phyloP scores from a whole-genome alignment of 257 asterid species.

The Anisodus acutangulus region DNA sequence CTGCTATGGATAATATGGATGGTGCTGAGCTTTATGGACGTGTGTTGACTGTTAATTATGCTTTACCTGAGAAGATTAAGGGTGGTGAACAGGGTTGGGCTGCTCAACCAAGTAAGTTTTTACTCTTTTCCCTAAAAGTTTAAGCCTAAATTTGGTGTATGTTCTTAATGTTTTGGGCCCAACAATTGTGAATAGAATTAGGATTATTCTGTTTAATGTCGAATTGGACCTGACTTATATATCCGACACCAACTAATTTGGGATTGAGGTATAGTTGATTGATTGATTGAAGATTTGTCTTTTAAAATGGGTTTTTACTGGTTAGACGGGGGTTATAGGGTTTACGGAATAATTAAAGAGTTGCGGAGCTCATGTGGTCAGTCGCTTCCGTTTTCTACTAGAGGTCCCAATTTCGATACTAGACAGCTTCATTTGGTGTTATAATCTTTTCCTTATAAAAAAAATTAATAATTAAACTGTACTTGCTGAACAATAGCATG shows the following conservation, averaged over 20 bases:
- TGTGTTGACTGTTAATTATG: constrained; percentile 89
- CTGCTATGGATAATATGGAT: constrained; percentile 99
- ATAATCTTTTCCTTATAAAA: too few species aligned
- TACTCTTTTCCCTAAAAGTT: not conserved
- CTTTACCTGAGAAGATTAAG: constrained; percentile 90
- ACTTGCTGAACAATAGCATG: not conserved
- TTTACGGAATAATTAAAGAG: not conserved
- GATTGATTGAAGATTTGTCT: not conserved
- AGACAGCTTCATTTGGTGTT: too few species aligned
- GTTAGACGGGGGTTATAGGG: not conserved
- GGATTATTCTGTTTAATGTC: not conserved
- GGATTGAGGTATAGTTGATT: not conserved
- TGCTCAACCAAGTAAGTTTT: constrained; percentile 84
- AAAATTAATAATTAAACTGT: not conserved
- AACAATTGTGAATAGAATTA: not conserved
- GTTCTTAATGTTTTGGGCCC: not conserved
- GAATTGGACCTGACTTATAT: too few species aligned
- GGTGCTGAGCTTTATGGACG: constrained; percentile 98
- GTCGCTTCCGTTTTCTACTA: too few species aligned
- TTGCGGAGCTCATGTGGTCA: too few species aligned
- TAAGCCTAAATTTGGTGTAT: not conserved
- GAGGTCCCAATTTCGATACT: too few species aligned
- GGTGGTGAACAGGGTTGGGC: constrained; percentile 99
- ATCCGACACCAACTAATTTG: not conserved
- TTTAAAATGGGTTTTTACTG: not conserved